phyloP scores from a whole-genome alignment of 352 stramenopile genomes.

The Sclerospora graminicola region DNA sequence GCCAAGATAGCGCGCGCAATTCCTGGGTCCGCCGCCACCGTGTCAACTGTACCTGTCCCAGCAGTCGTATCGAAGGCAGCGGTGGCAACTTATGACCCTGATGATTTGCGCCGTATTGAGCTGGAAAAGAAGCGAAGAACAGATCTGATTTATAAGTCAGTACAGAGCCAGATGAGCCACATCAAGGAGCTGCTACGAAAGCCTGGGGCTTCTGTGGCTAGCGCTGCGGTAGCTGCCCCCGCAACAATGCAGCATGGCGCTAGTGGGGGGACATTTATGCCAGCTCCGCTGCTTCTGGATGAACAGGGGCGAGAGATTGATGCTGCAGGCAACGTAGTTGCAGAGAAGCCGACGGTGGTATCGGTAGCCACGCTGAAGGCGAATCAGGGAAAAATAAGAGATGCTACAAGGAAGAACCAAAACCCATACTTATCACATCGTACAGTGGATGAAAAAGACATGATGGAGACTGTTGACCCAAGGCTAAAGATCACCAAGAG shows the following conservation, averaged over 20 bases:
- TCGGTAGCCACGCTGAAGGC: slow-evolving; percentile 40
- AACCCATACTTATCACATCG: slow-evolving; percentile 80
- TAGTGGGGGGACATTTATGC: slow-evolving; percentile 42
- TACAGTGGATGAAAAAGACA: slow-evolving; percentile 61
- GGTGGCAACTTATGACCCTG: slow-evolving; percentile 7
- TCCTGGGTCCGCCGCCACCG: slow-evolving; percentile 12
- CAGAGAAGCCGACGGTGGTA: slow-evolving; percentile 23
- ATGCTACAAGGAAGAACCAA: slow-evolving; percentile 22
- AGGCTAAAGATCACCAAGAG: slow-evolving; percentile 66
- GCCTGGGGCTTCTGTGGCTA: slow-evolving; percentile 15
- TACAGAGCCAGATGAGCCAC: slow-evolving; percentile 75
- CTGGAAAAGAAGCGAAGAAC: slow-evolving; percentile 53
- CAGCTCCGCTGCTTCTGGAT: slow-evolving; percentile 66
- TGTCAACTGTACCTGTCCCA: not conserved
- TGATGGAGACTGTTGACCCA: slow-evolving; percentile 55
- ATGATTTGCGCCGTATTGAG: slow-evolving; percentile 29
- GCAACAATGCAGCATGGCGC: not conserved
- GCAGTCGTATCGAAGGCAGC: not conserved
- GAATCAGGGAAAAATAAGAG: slow-evolving; percentile 27
- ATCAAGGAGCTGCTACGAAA: slow-evolving; percentile 57
- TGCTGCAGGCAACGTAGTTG: slow-evolving; percentile 58
- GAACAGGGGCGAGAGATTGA: slow-evolving; percentile 74
- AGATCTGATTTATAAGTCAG: slow-evolving; percentile 77
- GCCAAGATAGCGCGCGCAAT: slow-evolving; percentile 65
- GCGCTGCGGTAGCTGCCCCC: not conserved